Evolutionary conservation across 768 basidiomycete species (phyloP), one percentile per base, ranked within the genome.

Genomic region (Serendipita vermifera): DNA sequence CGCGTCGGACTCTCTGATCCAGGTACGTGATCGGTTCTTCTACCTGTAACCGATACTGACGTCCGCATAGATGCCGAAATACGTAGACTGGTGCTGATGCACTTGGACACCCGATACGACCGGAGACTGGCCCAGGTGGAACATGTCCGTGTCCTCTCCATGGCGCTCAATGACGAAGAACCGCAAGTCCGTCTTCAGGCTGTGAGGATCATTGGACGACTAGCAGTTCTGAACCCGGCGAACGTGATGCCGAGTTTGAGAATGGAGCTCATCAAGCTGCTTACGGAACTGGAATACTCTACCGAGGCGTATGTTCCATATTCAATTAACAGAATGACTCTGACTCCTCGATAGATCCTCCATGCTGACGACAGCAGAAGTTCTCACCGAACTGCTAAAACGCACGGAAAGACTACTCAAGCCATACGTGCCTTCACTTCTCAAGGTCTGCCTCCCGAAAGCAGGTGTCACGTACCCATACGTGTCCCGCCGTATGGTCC

Each of bases 131-230:
- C 75, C 0, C 75, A 75, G 62, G 72, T 73, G 0, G 75, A 76
- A 53, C 71, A 74, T 61, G 71, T 77, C n/a, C 67, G 74, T 3
- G 71, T 70, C 20, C 67, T 77, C 4, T 74, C 75, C 64, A 69
- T 76, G 55, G 75, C 74, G 0, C 66, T 77, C 41, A 75, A 76
- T 64, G 75, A 77, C 60, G 75, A 75, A 62, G 69, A 70, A 5
- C 73, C 73, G 63, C 65, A 64, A 3, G 73, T 73, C 61, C 69
- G 75, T 20, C 70, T 74, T 56, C 61, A 72, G 13, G 75, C 73
- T 0, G 72, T 77, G 56, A 65, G 64, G 26, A 69, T 75, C 57
- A 74, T 77, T 54, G 75, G 75, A 3, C 66, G 75, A 14, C 64
- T 76, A 7, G 70, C 73, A 3, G 62, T 63, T 5, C 70, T 71